Conservation (phyloP, 169 alveolate species). For the Cryptosporidium felis region DNA sequence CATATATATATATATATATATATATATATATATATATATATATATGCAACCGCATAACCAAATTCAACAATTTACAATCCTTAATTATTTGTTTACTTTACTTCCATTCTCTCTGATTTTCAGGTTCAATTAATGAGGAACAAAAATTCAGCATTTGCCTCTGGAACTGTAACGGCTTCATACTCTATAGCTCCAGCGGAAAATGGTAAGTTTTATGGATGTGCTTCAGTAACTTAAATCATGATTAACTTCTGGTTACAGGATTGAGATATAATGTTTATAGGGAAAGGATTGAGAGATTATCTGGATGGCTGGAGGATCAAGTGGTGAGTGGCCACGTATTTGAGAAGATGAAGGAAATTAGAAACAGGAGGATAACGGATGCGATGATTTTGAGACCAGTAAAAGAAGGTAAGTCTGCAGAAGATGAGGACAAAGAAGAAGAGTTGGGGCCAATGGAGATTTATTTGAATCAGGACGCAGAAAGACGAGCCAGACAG, state of each 20-base stretch:
- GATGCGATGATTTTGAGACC: conserved; percentile 60
- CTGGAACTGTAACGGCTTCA: not conserved
- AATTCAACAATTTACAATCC: not conserved
- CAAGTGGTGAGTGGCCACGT: conserved; percentile 68
- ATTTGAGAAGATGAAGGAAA: conserved; percentile 63
- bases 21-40: too few species aligned
- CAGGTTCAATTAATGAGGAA: conserved; percentile 59
- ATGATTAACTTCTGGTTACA: not conserved
- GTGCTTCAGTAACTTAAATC: not conserved
- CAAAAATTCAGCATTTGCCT: conserved; percentile 33
- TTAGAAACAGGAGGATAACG: conserved; percentile 46
- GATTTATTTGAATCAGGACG: conserved; percentile 42
- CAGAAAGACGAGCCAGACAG: conserved; percentile 63
- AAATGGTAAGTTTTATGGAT: conserved; percentile 36
- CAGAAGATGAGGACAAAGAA: not conserved
- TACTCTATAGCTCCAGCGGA: not conserved
- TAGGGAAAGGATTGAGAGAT: conserved; percentile 60
- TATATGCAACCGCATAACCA: too few species aligned
- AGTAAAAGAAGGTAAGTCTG: not conserved
- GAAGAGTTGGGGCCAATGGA: conserved; percentile 53
- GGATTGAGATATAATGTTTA: conserved; percentile 54
- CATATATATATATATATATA: too few species aligned
- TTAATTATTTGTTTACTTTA: not conserved
- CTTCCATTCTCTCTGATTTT: conserved; percentile 4
- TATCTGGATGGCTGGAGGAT: conserved; percentile 67